Base-by-base conservation (phyloP, 2,329 filamentous ascomycete genomes). In the Aspergillus floridensis region DNA sequence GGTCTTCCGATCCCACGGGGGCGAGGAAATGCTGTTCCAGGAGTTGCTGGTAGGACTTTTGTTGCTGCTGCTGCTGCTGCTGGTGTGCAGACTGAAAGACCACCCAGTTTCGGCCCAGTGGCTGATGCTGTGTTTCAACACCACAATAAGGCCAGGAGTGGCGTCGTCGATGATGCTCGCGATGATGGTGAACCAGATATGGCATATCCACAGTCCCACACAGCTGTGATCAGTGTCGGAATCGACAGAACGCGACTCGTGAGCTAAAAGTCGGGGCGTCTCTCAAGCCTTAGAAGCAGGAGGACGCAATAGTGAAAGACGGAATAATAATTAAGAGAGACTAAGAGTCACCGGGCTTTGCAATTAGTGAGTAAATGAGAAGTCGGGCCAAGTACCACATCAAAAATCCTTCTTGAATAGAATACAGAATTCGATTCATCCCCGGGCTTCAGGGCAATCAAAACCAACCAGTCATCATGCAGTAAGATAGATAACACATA, bases 81-180 rank as follows among this genome's bases (percentile, higher is more conserved):
- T 56, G n/a, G n/a, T 59, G 32, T 12, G 32, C 41, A 2, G 61
- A 58, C 19, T 63, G 66, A 12, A 66, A 32, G 2, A 70, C 51
- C 14, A 63, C 65, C 7, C 65, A 49, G 47, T 64, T 66, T n/a
- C 57, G 62, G 31, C 63, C 6, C 14, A n/a, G 62, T n/a, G 64
- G 64, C 14, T 63, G 66, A 47, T 64, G 63, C 54, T 63, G 65
- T 12, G 61, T 46, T 16, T 63, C 63, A 16, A 69, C 63, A 57
- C 69, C 69, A 57, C 70, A 72, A 60, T 72, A 72, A 7, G 74
- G 74, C 74, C 74, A 76, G 24, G 74, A 74, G 50, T 76, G 70
- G 57, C 74, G 68, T 62, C 74, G 65, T 65, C 65, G 62, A 53
- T 44, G 38, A 3, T 44, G 32, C 32, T 35, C 11, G 14, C 32